Base-by-base conservation (phyloP, 495 filamentous ascomycete species). In the Cercophora scortea region DNA sequence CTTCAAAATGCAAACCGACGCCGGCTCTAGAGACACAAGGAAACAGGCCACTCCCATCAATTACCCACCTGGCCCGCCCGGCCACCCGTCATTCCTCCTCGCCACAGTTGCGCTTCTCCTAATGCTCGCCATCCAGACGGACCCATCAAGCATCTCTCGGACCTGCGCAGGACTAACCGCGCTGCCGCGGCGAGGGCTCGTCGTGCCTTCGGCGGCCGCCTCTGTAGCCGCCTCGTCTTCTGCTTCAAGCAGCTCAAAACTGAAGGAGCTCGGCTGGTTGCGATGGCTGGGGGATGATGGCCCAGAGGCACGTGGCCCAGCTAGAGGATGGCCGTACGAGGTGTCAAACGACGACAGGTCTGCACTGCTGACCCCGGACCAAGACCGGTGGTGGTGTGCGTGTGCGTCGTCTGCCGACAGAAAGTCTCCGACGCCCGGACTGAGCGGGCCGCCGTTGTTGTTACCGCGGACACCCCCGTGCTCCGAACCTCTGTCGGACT, bases 51-150 rank as follows among this genome's bases (percentile, higher is more conserved):
- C 25, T 25, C 2, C 25, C 25, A 25, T 25, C 25, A 25, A 2
- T 25, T 25, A 48, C 46, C 34, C 46, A 13, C 46, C 35, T 17
- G 46, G 46, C 46, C 46, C 46, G 16, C 45, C 34, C 17, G 38
- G 38, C 48, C 48, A 50, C 17, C 42, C 19, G n/a, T 18, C 17
- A 13, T 33, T 15, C 47, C 53, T 56, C 44, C 84, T 81, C 71
- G 83, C 25, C 43, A 32, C 79, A 45, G 89, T 95, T 55, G 93
- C 89, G 69, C 90, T 95, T 50, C 89, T 79, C 53, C 90, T 77
- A 46, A 96, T 88, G 74, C 89, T 95, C 69, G 90, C 86, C 47
- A 90, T 88, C 91, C 91, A 96, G 16, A 85, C 88, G 39, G 89
- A 93, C 56, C 89, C 84, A 57, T 88, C 86, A 32, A 96, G 74